Percentiles rank a stretch among this genome's conserved stretches.
Conservation (phyloP, 305 asterid genomes). For the Euphrasia arctica region DNA sequence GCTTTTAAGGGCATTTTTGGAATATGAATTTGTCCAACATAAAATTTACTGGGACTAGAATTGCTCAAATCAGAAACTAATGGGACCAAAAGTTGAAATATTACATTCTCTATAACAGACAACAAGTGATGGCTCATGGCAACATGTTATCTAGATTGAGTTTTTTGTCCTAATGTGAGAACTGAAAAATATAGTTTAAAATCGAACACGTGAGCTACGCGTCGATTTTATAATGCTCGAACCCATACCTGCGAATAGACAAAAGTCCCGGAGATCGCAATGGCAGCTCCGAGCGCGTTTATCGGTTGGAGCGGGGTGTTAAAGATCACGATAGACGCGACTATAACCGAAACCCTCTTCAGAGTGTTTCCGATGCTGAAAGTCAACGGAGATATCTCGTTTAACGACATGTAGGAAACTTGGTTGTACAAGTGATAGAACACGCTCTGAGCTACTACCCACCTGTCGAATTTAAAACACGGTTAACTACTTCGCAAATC, state of each 20-base stretch:
- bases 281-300: slow-evolving; percentile 90
- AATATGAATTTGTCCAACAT: not conserved
- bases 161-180: slow-evolving; percentile 25
- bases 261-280: slow-evolving; percentile 85
- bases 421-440: slow-evolving; percentile 89
- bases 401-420: slow-evolving; percentile 87
- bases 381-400: slow-evolving; percentile 84
- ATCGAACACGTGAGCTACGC: not conserved
- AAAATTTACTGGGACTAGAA: too few species aligned
- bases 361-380: slow-evolving; percentile 83
- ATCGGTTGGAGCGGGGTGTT: slow-evolving; percentile 72
- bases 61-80: too few species aligned
- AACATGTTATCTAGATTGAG: slow-evolving; percentile 16
- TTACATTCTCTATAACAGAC: too few species aligned
- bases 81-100: too few species aligned
- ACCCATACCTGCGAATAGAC: slow-evolving; percentile 68
- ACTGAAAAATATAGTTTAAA: not conserved
- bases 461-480: slow-evolving; percentile 37
- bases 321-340: slow-evolving; percentile 82
- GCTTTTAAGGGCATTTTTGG: not conserved
- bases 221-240: too few species aligned
- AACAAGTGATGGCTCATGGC: slow-evolving; percentile 27
- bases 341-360: slow-evolving; percentile 91
- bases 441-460: slow-evolving; percentile 94
- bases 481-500: slow-evolving; percentile 8